Conservation (phyloP, 352 stramenopile genomes). For the Phytophthora hibernalis region DNA sequence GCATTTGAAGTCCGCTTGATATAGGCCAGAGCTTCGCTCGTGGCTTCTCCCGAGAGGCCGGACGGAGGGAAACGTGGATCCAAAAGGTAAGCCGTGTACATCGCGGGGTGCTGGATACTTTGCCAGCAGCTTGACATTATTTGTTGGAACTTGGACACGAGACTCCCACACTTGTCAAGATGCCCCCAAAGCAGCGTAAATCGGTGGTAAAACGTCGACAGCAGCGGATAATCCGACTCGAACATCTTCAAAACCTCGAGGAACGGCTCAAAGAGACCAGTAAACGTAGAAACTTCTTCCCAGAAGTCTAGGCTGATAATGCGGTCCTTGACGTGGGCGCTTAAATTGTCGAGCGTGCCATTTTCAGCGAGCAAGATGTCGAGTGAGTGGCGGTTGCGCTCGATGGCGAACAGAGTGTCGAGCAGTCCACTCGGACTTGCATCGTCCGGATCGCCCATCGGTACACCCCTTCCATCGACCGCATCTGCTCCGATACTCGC, state of each 20-base stretch:
- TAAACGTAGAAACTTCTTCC: conserved; percentile 61
- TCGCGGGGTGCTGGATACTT: conserved; percentile 65
- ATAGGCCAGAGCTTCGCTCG: conserved; percentile 61
- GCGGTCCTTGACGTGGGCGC: conserved; percentile 46
- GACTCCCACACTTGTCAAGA: conserved; percentile 62
- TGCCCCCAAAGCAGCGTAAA: conserved; percentile 75
- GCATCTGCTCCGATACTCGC: conserved; percentile 59
- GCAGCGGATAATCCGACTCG: conserved; percentile 62
- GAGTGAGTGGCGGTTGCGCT: conserved; percentile 65
- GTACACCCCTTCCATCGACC: conserved; percentile 41
- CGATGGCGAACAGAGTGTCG: conserved; percentile 57
- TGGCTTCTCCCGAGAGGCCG: conserved; percentile 62
- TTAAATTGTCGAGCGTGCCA: conserved; percentile 42
- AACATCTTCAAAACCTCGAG: conserved; percentile 74
- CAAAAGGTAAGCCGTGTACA: conserved; percentile 82
- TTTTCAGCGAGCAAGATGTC: conserved; percentile 69
- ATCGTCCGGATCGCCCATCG: conserved; percentile 42
- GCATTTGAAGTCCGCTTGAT: conserved; percentile 58
- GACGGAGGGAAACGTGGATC: conserved; percentile 72
- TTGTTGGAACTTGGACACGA: conserved; percentile 55
- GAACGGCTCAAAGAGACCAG: conserved; percentile 69
- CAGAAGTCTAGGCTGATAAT: conserved; percentile 62
- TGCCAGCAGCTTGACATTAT: conserved; percentile 72
- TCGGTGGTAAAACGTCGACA: conserved; percentile 80
- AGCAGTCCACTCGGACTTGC: conserved; percentile 43